Evolutionary conservation across 2,329 filamentous ascomycete species (phyloP), one percentile per base, ranked within the genome.

Genomic region (Lecanicillium sp.): DNA sequence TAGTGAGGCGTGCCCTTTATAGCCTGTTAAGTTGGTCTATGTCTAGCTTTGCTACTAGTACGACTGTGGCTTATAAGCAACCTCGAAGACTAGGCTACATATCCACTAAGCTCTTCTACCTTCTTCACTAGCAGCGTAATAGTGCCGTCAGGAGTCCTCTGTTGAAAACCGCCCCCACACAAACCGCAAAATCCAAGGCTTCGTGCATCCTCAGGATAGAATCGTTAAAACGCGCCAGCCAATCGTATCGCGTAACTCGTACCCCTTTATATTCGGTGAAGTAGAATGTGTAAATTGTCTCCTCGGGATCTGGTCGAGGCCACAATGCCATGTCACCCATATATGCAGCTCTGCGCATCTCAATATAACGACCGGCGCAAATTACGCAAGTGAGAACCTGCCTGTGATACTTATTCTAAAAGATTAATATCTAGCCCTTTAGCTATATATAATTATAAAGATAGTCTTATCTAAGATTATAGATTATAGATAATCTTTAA

Each of bases 351-450:
- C 15, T 17, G 29, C 12, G 22, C 25, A 29, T 36, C 34, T 2
- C 18, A 36, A 20, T 36, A 27, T 13, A 29, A 29, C 34, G 35
- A 27, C 35, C 28, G 17, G 5, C 28, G 35, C 17, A 37, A 15
- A 37, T 17, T 28, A 37, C 18, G 6, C 10, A 17, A 10, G 28
- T 28, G 15, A 6, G 13, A 19, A 13, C 20, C 19, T 1, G 28
- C 12, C 20, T 34, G 25, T 12, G 6, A 9, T 13, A 13, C 30
- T 12, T 12, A n/a, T 6, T 31, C 11, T 11, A 6, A 10, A 32
- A 31, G 10, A 15, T 14, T 31, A 8, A 12, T 15, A 15, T 15
- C 17, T 4, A 6, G 10, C 3, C 10, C 4, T 8, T 4, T 5
- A 15, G 17, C 11, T 31, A n/a, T n/a, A n/a, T n/a, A n/a, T n/a